These are phyloP conservation scores for Globisporangium ultimum DNA, from an alignment of 352 stramenopile genomes.

Conservation along the genomic window DNA sequence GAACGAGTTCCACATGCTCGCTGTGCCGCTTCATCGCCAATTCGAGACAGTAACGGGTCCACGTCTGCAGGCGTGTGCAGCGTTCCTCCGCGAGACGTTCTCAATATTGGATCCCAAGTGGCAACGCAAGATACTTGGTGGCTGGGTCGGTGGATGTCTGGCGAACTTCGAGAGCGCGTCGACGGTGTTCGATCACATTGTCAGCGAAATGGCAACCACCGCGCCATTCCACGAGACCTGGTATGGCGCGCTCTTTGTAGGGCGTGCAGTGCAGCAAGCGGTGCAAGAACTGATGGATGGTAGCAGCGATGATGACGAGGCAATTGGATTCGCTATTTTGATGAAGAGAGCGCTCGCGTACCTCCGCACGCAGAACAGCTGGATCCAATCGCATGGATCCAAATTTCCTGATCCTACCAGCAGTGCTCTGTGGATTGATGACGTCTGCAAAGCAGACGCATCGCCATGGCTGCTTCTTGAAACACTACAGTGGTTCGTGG, in stretches of 20 bases:
- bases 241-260: too few species aligned
- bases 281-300: too few species aligned
- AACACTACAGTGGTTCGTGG: conserved; percentile 12
- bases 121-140: conserved; percentile 12
- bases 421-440: neutral
- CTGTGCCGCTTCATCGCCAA: conserved; percentile 17
- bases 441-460: neutral
- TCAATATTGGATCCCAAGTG: conserved; percentile 23
- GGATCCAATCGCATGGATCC: too few species aligned
- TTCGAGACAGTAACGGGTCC: conserved; percentile 4
- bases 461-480: conserved; percentile 1
- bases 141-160: too few species aligned
- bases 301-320: too few species aligned
- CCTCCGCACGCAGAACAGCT: too few species aligned
- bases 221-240: conserved; percentile 15
- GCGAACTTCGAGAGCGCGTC: conserved; percentile 8
- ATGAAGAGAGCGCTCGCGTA: too few species aligned
- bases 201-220: conserved; percentile 1
- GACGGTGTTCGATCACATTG: conserved; percentile 5
- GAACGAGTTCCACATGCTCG: conserved; percentile 23
- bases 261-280: too few species aligned
- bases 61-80: conserved; percentile 3
- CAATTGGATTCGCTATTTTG: too few species aligned
- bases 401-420: neutral
- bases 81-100: conserved; percentile 9